Base-by-base conservation (phyloP, 148 eudicot species). In the Spergularia marina region DNA sequence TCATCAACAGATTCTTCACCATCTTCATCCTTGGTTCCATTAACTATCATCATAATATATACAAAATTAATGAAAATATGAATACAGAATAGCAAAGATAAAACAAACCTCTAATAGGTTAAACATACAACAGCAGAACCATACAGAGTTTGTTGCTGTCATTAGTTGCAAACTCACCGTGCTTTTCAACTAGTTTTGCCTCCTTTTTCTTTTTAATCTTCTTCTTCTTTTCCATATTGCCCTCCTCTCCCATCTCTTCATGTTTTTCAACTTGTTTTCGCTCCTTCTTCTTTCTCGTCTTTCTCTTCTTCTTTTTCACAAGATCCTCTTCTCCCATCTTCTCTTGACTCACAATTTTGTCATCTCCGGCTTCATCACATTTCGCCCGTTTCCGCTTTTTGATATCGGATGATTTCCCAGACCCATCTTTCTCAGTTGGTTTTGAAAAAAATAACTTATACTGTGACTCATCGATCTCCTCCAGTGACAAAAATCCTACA, bases 381-480 rank as follows among this genome's bases (percentile, higher is more conserved):
- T 80, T 75, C 11, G 51, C 70, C 77, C 62, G 65, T 76, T 83
- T 84, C 76, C 87, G 78, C 74, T 89, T 89, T 74, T 85, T 86
- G 7, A 57, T 57, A 64, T 85, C 70, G 7, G 12, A 17, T 60
- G 73, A 67, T 39, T 63, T 74, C 53, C 62, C 74, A n/a, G 65
- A 20, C 15, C 49, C 68, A 65, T 79, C 78, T 72, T 83, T 79
- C 53, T 74, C 73, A 55, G 41, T 77, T 76, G 44, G 79, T 18
- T 74, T 71, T 53, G 89, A 85, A 65, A 87, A 84, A 41, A 65
- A 88, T 76, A 89, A 87, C 53, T 72, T 79, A 67, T 86, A 91
- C 49, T 83, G 85, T 34, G 89, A 69, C 68, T 87, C 98, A 82
- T 94, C 97, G 87, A 94, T 90, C 88, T 94, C 98, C 76, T 94